Evolutionary conservation across 768 basidiomycete genomes (phyloP).

Genomic region (Agaricus blazei): DNA sequence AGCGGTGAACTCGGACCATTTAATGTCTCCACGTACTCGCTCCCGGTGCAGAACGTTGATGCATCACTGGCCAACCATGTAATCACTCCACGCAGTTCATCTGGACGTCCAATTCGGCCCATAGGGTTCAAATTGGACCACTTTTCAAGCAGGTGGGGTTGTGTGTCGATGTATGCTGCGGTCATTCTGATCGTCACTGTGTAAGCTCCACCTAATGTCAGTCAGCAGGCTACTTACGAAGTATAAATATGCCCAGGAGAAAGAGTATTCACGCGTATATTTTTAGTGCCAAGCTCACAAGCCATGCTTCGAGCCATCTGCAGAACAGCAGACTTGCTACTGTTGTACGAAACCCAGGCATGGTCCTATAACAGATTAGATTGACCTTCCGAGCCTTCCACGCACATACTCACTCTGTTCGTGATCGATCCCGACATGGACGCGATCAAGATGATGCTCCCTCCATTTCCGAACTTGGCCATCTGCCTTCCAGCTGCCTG

Average conservation of each 20-base stretch:
- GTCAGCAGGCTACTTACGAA: constrained; percentile 28
- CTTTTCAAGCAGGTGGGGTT: constrained; percentile 57
- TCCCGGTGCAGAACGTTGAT: constrained; percentile 74
- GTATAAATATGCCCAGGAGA: constrained; percentile 79
- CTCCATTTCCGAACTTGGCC: constrained; percentile 46
- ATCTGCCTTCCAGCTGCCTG: constrained; percentile 65
- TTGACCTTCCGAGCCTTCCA: not conserved
- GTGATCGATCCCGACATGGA: constrained; percentile 70
- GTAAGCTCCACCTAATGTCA: not conserved
- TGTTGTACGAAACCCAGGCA: constrained; percentile 73
- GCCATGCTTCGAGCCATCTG: constrained; percentile 84
- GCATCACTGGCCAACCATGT: constrained; percentile 74
- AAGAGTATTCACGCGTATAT: constrained; percentile 70
- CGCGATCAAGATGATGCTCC: constrained; percentile 61
- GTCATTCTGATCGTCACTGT: constrained; percentile 51
- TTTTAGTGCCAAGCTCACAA: constrained; percentile 62
- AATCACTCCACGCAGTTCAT: constrained; percentile 69
- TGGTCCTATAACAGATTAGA: constrained; percentile 45
- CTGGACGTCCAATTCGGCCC: constrained; percentile 63
- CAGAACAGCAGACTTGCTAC: constrained; percentile 71
- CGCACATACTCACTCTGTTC: constrained; percentile 57
- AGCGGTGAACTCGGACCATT: not conserved
- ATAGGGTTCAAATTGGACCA: constrained; percentile 71
- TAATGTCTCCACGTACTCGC: constrained; percentile 58
- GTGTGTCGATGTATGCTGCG: constrained; percentile 59